A percentile compares a stretch with the other conserved stretches of the same genome.
These are phyloP conservation scores for Mortierella sp. DNA, from an alignment of 371 early-diverging fungal genomes.

Conservation along the genomic window DNA sequence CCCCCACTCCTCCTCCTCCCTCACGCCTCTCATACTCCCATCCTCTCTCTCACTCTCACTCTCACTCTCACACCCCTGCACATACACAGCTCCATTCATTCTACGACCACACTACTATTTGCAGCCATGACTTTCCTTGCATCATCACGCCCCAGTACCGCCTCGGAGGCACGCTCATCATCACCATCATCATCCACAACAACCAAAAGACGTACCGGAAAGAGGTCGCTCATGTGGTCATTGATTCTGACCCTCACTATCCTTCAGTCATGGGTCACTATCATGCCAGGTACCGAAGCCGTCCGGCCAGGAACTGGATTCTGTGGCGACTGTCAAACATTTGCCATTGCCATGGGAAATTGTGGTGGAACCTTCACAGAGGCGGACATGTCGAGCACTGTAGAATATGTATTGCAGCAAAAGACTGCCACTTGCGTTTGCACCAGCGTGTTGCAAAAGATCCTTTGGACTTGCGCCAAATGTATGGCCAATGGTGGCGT, in stretches of 20 bases:
- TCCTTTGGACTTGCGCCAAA: constrained; percentile 43
- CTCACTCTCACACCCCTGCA: constrained; percentile 1
- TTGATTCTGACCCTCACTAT: constrained; percentile 12
- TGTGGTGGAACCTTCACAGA: constrained; percentile 37
- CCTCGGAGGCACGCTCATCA: too few species aligned
- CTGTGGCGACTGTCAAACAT: constrained; percentile 51
- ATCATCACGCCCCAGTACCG: too few species aligned
- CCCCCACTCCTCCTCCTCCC: background rate
- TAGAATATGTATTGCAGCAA: constrained; percentile 29
- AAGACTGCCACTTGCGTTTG: constrained; percentile 33
- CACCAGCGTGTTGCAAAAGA: constrained; percentile 25
- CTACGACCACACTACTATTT: too few species aligned
- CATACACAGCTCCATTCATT: too few species aligned
- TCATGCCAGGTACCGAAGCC: constrained; percentile 14
- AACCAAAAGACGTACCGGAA: background rate
- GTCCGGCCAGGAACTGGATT: constrained; percentile 25
- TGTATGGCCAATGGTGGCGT: constrained; percentile 30
- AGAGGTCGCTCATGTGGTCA: constrained; percentile 21
- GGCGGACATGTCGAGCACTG: constrained; percentile 22
- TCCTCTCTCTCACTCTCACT: background rate
- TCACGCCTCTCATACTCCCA: background rate
- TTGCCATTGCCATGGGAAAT: constrained; percentile 26
- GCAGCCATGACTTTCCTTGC: too few species aligned
- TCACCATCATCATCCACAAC: background rate
- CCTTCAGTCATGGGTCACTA: constrained; percentile 19